Base-by-base conservation (phyloP, 2,329 filamentous ascomycete genomes). In the Trichoderma sp. region DNA sequence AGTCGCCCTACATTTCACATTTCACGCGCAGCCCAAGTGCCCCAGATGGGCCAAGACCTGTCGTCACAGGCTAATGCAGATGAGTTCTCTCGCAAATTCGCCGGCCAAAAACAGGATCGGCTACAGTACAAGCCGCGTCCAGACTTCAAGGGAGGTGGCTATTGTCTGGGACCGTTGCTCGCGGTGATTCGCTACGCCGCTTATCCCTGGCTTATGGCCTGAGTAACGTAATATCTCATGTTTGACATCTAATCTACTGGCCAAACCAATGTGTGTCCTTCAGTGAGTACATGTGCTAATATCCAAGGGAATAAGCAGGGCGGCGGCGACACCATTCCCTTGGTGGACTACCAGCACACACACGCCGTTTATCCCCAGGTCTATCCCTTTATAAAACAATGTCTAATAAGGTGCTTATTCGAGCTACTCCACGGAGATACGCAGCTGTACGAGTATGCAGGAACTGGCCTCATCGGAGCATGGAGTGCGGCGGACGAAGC, bases 51-150 rank as follows among this genome's bases (percentile, higher is more conserved):
- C 65, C 13, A 43, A 47, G 65, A 47, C n/a, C 63, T 20, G 34
- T 32, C 53, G 13, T 58, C 65, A 26, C 65, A 59, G 23, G n/a
- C 65, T 59, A 68, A 68, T 68, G 53, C 34, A 58, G 53, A 68
- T 68, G 58, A 23, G 28, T 26, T 68, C n/a, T 68, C 32, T 47
- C 32, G n/a, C 34, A 43, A 43, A 17, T 36, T 20, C 34, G 53
- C 65, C n/a, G 64, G 64, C 32, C 50, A 57, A 13, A 66, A 32
- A 20, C 53, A 66, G 47, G 65, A 59, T 68, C 65, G 53, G 36
- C 65, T 30, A 17, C 53, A 23, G 17, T 30, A 17, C 53, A 11
- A 7, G 26, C 65, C 65, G 34, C 34, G n/a, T 57, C 26, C 53
- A 65, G 34, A 39, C 17, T 28, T 5, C 23, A 59, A 68, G 65